Evolutionary conservation across 225 moss, liverwort and hornwort species (phyloP).

Genomic region (Pleurozium schreberi): DNA sequence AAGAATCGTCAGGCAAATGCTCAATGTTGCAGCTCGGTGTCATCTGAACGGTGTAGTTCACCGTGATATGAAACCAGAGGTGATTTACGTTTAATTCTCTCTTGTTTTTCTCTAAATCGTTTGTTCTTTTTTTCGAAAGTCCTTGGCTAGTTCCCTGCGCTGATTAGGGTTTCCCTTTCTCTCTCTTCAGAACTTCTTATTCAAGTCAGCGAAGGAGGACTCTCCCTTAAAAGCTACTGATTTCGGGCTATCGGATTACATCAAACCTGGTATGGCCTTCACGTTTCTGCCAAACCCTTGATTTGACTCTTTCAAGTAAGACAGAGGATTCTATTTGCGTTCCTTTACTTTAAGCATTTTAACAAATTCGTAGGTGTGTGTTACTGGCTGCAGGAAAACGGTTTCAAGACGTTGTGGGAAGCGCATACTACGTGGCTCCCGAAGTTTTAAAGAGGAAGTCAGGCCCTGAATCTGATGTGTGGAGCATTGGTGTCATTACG

Average conservation of each 20-base stretch:
- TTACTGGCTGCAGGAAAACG: constrained; percentile 19
- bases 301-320: neutral
- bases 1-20: constrained; percentile 45
- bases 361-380: neutral
- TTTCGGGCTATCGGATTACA: constrained; percentile 48
- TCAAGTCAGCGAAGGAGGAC: constrained; percentile 39
- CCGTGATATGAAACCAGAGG: constrained; percentile 55
- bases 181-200: constrained; percentile 30
- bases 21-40: constrained; percentile 44
- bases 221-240: constrained; percentile 45
- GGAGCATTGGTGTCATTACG: constrained; percentile 52
- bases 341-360: neutral
- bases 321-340: neutral
- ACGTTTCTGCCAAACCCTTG: neutral
- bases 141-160: neutral
- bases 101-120: neutral
- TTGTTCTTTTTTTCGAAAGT: neutral
- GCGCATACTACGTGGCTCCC: constrained; percentile 53
- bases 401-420: constrained; percentile 48
- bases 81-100: neutral
- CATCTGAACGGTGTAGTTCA: constrained; percentile 52
- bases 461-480: constrained; percentile 44
- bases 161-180: neutral
- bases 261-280: constrained; percentile 23
- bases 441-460: constrained; percentile 42